Evolutionary conservation across 2,329 filamentous ascomycete species (phyloP).

Genomic region (Verticillium tricorpus): DNA sequence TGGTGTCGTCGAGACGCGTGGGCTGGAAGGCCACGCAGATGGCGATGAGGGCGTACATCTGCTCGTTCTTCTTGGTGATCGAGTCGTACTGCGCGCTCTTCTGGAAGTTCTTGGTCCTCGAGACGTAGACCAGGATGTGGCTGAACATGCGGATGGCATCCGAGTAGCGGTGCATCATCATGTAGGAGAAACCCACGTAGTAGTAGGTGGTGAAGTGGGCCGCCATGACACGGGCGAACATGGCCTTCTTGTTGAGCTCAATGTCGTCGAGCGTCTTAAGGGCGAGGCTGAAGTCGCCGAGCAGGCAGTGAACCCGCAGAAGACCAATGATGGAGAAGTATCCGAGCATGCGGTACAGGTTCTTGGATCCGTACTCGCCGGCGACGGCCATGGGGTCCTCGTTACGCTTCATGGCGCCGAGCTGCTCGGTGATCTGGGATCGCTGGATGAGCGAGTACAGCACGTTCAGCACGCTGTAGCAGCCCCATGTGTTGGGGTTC

Average conservation of each 20-base stretch:
- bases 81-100: constrained; percentile 98
- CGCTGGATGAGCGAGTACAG: constrained; percentile 98
- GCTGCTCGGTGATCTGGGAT: constrained; percentile 96
- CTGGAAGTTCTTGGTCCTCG: constrained; percentile 99
- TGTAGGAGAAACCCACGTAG: constrained; percentile 99
- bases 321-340: constrained; percentile 99
- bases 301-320: constrained; percentile 89
- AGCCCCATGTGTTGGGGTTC: constrained; percentile 98
- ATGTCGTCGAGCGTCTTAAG: constrained; percentile 99
- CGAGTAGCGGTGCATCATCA: constrained; percentile 99
- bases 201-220: constrained; percentile 99
- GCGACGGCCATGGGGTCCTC: constrained; percentile 86
- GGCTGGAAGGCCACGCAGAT: constrained; percentile 99
- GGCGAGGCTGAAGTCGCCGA: constrained; percentile 96
- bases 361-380: constrained; percentile 91
- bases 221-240: constrained; percentile 99
- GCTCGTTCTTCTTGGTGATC: constrained; percentile 99
- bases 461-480: constrained; percentile 98
- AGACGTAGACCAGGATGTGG: constrained; percentile 99
- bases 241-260: constrained; percentile 99
- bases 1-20: constrained; percentile 95
- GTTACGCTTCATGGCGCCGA: constrained; percentile 88
- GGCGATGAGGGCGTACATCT: constrained; percentile 98
- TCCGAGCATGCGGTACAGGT: constrained; percentile 95
- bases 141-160: constrained; percentile 99